Evolutionary conservation across 139 green algal species (phyloP).

Genomic region (Coelastrella sp.): DNA sequence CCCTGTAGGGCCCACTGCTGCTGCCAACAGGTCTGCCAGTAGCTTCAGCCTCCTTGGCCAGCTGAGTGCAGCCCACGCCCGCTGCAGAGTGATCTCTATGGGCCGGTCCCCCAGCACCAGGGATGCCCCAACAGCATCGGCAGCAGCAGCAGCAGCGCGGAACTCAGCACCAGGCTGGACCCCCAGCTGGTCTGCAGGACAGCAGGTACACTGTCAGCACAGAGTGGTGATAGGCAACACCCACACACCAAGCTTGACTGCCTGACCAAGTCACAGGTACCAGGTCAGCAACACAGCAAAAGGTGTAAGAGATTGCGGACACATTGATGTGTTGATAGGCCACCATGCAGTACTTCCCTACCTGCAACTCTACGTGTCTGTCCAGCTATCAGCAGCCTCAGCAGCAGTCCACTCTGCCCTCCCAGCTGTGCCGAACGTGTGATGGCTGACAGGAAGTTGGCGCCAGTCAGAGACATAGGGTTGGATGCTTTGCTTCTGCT

Average conservation of each 20-base stretch:
- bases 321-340: not conserved
- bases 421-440: slow-evolving; percentile 69
- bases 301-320: too few relatives aligned
- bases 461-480: slow-evolving; percentile 58
- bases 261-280: too few relatives aligned
- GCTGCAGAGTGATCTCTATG: slow-evolving; percentile 85
- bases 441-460: slow-evolving; percentile 61
- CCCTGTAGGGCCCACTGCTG: not conserved
- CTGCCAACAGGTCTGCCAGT: slow-evolving; percentile 52
- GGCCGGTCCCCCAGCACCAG: slow-evolving; percentile 89
- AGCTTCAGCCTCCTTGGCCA: slow-evolving; percentile 53
- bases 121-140: slow-evolving; percentile 54
- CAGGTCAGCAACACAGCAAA: too few relatives aligned
- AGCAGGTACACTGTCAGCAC: not conserved
- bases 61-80: slow-evolving; percentile 74
- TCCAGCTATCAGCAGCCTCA: slow-evolving; percentile 71
- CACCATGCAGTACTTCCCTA: not conserved
- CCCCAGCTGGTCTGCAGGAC: slow-evolving; percentile 29
- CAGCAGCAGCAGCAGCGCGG: slow-evolving; percentile 68
- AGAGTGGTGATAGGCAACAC: not conserved
- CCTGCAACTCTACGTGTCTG: slow-evolving; percentile 47
- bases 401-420: slow-evolving; percentile 69
- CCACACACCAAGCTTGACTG: not conserved
- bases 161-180: slow-evolving; percentile 73
- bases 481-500: slow-evolving; percentile 52